Evolutionary conservation across 1,139 yeast genomes (phyloP), one percentile per base, ranked within the genome.

Genomic region (Pichia sp.): DNA sequence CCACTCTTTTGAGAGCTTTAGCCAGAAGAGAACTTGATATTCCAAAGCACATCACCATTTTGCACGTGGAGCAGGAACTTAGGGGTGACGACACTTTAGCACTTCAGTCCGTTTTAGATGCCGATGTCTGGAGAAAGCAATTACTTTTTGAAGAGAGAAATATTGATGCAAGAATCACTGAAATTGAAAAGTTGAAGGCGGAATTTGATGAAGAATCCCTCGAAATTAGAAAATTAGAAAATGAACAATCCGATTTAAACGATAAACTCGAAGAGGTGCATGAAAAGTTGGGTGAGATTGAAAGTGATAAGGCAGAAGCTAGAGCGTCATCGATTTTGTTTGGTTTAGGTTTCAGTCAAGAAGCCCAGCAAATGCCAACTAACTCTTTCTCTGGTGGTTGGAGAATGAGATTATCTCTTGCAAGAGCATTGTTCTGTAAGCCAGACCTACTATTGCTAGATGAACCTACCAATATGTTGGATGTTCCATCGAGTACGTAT

Each of bases 401-500:
- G 98, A 81, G 98, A 74, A 91, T 91, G 98, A 82, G 98, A 68
- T 72, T 91, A 48, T 85, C 97, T n/a, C 72, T 91, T 45, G 98
- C 98, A 3, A 77, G 98, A 64, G 98, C 98, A 0, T 72, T 91
- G 58, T 91, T 91, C 70, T 91, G 96, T 71, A 83, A 85, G 58
- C 98, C 98, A 0, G 98, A 93, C 60, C 69, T 91, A 48, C 69
- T 91, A 49, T 67, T 91, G 55, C 71, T 91, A 48, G 98, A 91
- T 74, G 98, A 91, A 72, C 98, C 98, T 53, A 88, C 98, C 48
- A 91, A 91, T 80, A 91, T 88, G 96, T 83, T 91, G 94, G 98
- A 91, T 74, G 96, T 91, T 61, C 98, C 98, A 22, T 88, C 97
- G 36, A 86, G 91, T 58, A 91, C 97, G 3, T 91, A 77, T 58